Base-by-base conservation (phyloP, 2,329 filamentous ascomycete genomes). In the Curvularia spicifera region DNA sequence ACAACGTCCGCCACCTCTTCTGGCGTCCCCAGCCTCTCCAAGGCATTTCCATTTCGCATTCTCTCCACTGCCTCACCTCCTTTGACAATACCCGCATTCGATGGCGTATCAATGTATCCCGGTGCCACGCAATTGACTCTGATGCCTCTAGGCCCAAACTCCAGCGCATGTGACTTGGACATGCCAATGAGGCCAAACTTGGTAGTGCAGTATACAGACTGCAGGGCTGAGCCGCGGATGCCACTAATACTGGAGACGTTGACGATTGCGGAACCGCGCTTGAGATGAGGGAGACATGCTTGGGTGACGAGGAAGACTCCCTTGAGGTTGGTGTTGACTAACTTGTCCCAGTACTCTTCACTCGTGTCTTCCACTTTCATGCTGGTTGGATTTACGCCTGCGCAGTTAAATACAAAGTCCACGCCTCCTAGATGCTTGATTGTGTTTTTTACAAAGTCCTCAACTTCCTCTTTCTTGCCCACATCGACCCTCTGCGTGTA, bases 1-100 rank as follows among this genome's bases (percentile, higher is more conserved):
- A 82, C 81, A 9, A 82, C 79, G 71, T 82, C 80, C 35, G 81
- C 81, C 26, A 84, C 77, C 67, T 84, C 82, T 51, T 79, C 80
- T 1, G 80, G 71, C 37, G 72, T 77, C 0, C 80, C 81, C 65
- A 82, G 61, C 49, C 79, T 72, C 53, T 75, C 78, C 64, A 81
- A 61, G 40, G 78, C 77, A 61, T 80, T 77, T 50, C 76, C 76
- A 48, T 69, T 65, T 42, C 72, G 62, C 72, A 79, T 76, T 61
- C 71, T 70, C 61, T 76, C 69, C 6, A 82, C 76, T 1, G 76
- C 78, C 45, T 81, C 80, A 0, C 76, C 74, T 0, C 83, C 83
- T 50, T 76, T 79, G 1, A 82, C 77, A 31, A 85, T 81, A 4
- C 79, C 79, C 7, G 81, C 80, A 72, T 83, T 84, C 5, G 77